Conservation (phyloP, 2,329 filamentous ascomycete species). For the Verticillium isaacii region DNA sequence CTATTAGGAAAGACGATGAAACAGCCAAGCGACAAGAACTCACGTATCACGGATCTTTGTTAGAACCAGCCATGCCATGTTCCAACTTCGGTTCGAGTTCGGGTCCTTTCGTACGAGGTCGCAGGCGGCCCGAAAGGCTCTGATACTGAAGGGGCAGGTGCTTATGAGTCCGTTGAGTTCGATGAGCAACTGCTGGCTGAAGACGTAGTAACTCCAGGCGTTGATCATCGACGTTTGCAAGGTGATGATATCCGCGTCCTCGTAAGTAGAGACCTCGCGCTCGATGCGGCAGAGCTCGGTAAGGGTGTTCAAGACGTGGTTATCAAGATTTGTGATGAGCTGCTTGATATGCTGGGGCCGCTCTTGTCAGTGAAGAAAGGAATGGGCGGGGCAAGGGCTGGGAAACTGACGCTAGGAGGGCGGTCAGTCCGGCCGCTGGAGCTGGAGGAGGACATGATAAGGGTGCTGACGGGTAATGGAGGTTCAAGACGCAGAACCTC, state of each 20-base stretch:
- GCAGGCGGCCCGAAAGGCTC: constrained; percentile 62
- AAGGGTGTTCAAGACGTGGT: constrained; percentile 68
- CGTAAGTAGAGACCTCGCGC: constrained; percentile 54
- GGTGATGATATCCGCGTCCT: constrained; percentile 51
- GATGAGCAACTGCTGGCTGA: constrained; percentile 63
- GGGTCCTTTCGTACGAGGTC: constrained; percentile 59
- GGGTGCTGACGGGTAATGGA: not conserved
- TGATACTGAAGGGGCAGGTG: constrained; percentile 64
- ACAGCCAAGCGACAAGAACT: constrained; percentile 21
- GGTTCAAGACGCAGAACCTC: not conserved
- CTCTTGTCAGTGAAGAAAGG: not conserved
- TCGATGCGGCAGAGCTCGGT: constrained; percentile 70
- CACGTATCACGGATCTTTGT: constrained; percentile 62
- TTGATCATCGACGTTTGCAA: constrained; percentile 62
- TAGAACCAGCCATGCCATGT: constrained; percentile 68
- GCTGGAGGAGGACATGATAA: not conserved
- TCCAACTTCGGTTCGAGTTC: constrained; percentile 67
- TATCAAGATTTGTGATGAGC: constrained; percentile 58
- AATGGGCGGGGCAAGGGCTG: not conserved
- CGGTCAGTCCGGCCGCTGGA: not conserved
- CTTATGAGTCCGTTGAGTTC: constrained; percentile 65
- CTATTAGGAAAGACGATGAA: not conserved
- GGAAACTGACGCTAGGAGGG: not conserved
- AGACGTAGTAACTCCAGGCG: constrained; percentile 69
- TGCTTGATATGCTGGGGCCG: constrained; percentile 32